Evolutionary conservation across 352 stramenopile genomes (phyloP), one percentile per base, ranked within the genome.

Genomic region (Phytopythium delawarense): DNA sequence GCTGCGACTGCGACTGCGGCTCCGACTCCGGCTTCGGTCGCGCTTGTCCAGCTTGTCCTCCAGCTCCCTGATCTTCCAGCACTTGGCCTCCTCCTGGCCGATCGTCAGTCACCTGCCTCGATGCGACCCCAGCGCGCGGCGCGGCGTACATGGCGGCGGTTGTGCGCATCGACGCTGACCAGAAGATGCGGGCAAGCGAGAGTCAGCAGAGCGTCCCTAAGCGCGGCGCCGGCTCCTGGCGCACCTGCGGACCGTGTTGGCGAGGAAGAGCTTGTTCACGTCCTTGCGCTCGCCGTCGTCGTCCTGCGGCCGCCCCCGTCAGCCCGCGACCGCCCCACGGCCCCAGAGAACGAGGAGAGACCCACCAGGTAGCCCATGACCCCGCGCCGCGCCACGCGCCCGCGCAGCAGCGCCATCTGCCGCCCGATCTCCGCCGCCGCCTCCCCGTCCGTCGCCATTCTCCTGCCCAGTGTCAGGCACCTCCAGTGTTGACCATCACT

Each of bases 251-350:
- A 91, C 87, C 13, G 79, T 89, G 58, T 76, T 86, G 44, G 70
- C 57, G 35, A 91, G 60, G 58, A 91, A 91, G 40, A 65, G 60
- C 64, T 89, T 91, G 64, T 89, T 91, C 51, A 91, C 79, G 59
- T 89, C 79, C 49, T 75, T 75, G n/a, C 69, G 71, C 20, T 59
- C 67, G 15, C 68, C 61, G 7, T 21, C 15, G n/a, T 70, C 78
- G 48, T 66, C 62, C 63, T 74, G 45, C n/a, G 55, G 25, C 7
- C 28, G 21, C n/a, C 16, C n/a, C 21, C 34, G 13, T 12, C 32
- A 30, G 54, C 25, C 9, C 12, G 5, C 44, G 7, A 28, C n/a
- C n/a, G n/a, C n/a, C 12, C 46, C 46, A 34, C 46, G 21, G 0
- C 4, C 7, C 49, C 23, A 4, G 11, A 37, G 49, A 20, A 25